These are phyloP conservation scores for Paratrypanosoma confusum DNA, from an alignment of 208 protist species.

Conservation along the genomic window DNA sequence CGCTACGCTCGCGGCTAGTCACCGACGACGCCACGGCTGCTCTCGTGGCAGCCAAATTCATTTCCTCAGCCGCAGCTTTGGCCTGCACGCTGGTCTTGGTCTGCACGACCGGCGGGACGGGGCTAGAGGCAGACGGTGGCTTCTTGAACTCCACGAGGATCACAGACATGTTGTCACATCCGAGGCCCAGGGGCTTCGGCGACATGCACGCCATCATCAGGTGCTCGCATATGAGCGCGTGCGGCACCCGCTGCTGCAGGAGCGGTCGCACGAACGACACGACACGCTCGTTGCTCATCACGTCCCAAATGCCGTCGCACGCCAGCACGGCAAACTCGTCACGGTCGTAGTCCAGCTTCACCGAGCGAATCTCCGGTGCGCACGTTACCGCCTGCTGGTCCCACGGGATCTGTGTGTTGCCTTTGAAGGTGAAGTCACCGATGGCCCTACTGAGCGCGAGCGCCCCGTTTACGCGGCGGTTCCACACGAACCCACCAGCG, in stretches of 20 bases:
- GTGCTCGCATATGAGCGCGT: conserved; percentile 49
- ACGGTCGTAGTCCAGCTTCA: conserved; percentile 52
- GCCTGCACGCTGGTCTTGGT: too few relatives aligned
- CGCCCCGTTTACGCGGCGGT: conserved; percentile 90
- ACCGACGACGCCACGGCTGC: too few relatives aligned
- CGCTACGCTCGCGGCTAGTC: too few relatives aligned
- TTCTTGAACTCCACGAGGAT: conserved; percentile 83
- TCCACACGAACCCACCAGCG: conserved; percentile 86
- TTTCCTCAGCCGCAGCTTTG: too few relatives aligned
- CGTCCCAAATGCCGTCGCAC: conserved; percentile 91
- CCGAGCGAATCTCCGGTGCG: conserved; percentile 61
- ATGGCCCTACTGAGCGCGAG: conserved; percentile 91
- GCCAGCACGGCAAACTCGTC: conserved; percentile 86
- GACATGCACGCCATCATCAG: conserved; percentile 77
- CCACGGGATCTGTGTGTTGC: conserved; percentile 63
- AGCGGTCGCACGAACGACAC: conserved; percentile 61
- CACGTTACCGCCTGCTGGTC: conserved; percentile 88
- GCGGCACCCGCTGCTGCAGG: conserved; percentile 44
- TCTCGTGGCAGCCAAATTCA: too few relatives aligned
- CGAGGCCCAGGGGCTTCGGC: conserved; percentile 66
- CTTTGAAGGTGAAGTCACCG: conserved; percentile 92
- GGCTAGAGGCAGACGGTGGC: too few relatives aligned
- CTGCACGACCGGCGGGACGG: too few relatives aligned
- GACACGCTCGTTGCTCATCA: conserved; percentile 82
- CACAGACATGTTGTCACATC: conserved; percentile 89